A percentile compares a stretch with the other conserved stretches of the same genome.
Conservation (phyloP, 1,139 yeast species). For the Saccharomycopsis hybrid region DNA sequence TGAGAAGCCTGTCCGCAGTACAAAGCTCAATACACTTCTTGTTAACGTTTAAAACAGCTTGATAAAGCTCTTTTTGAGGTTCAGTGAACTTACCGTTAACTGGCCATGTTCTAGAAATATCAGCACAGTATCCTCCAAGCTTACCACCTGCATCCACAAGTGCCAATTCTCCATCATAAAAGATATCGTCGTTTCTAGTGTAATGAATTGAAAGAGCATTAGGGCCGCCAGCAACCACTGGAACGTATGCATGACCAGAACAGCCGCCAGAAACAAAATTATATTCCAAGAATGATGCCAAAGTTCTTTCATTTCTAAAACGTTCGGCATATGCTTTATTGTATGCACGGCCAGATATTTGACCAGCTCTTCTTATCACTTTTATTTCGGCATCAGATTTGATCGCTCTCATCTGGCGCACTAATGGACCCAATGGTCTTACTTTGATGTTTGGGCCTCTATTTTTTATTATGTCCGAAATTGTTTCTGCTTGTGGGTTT, state of each 20-base stretch:
- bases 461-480: conserved; percentile 25
- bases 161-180: conserved; percentile 73
- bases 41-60: conserved; percentile 80
- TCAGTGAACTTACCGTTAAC: conserved; percentile 59
- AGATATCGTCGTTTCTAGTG: conserved; percentile 77
- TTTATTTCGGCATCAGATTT: conserved; percentile 73
- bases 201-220: conserved; percentile 87
- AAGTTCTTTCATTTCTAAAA: conserved; percentile 65
- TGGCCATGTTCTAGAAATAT: conserved; percentile 97
- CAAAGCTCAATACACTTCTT: conserved; percentile 71
- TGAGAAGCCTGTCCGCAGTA: conserved; percentile 41
- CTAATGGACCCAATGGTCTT: conserved; percentile 39
- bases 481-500: conserved; percentile 26
- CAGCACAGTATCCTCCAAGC: conserved; percentile 91
- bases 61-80: conserved; percentile 81
- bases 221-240: conserved; percentile 92
- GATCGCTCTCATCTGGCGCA: conserved; percentile 56
- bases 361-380: conserved; percentile 77
- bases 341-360: conserved; percentile 74
- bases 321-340: conserved; percentile 71
- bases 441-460: conserved; percentile 27
- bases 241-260: conserved; percentile 83
- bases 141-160: conserved; percentile 95
- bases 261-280: conserved; percentile 83
- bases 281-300: conserved; percentile 79